phyloP scores from a whole-genome alignment of 2,329 filamentous ascomycete species.

The Ascomycota sp. region DNA sequence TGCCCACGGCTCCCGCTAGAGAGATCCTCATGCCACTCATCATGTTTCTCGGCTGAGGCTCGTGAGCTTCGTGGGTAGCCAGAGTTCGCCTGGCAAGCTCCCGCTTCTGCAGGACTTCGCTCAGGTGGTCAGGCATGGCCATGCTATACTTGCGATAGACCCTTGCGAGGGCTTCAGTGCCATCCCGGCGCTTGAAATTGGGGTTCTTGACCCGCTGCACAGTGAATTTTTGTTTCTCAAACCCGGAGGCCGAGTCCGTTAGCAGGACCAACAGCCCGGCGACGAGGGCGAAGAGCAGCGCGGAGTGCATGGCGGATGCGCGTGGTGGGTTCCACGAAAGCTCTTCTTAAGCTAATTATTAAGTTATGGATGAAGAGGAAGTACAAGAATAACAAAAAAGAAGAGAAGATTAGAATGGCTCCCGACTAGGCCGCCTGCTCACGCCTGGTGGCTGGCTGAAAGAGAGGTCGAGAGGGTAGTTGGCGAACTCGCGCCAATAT shows the following conservation, averaged over 20 bases:
- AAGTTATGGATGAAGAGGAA: no score
- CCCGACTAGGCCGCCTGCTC: no score
- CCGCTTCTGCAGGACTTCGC: conserved; percentile 14
- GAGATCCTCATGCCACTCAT: neutral
- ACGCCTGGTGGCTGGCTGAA: no score
- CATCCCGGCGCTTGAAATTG: conserved; percentile 33
- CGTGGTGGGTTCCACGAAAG: no score
- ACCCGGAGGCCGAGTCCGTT: conserved; percentile 13
- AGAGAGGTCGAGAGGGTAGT: no score
- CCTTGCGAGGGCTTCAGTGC: conserved; percentile 39
- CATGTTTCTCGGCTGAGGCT: neutral
- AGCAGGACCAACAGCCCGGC: conserved; percentile 12
- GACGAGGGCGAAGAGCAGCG: neutral
- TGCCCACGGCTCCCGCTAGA: neutral
- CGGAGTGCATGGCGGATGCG: conserved; percentile 1
- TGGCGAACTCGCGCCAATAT: no score
- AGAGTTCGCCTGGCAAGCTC: conserved; percentile 1
- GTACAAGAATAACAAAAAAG: neutral
- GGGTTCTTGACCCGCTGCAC: conserved; percentile 35
- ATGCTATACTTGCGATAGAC: conserved; percentile 50
- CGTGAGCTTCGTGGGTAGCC: neutral
- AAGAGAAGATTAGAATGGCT: no score
- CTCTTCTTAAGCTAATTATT: no score
- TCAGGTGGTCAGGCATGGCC: conserved; percentile 21
- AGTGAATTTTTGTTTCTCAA: conserved; percentile 38